A percentile compares a stretch with the other conserved stretches of the same genome.
These are phyloP conservation scores for Globisporangium carolinianum DNA, from an alignment of 352 stramenopile species.

Conservation along the genomic window DNA sequence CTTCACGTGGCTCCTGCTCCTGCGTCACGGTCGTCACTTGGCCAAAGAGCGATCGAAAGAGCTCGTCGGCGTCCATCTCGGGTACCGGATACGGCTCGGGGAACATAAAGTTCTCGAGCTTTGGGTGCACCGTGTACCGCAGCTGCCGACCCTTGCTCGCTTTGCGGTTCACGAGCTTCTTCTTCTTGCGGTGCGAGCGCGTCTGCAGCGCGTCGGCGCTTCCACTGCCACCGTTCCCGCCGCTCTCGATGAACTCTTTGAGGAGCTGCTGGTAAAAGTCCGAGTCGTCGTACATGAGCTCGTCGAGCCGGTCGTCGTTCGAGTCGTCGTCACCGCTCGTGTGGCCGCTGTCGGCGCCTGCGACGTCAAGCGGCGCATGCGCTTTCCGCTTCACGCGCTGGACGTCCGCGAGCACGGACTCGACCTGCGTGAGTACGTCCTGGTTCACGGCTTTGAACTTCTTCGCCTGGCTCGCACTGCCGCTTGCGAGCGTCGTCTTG, in stretches of 20 bases:
- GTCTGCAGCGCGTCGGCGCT: conserved; percentile 39
- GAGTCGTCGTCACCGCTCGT: conserved; percentile 28
- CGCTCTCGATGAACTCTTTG: conserved; percentile 85
- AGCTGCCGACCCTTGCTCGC: conserved; percentile 80
- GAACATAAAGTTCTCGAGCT: conserved; percentile 90
- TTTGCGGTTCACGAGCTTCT: conserved; percentile 84
- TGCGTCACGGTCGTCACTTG: conserved; percentile 35
- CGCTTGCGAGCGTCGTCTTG: conserved; percentile 57
- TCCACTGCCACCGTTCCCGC: conserved; percentile 25
- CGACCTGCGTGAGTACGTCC: conserved; percentile 77
- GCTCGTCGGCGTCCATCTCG: conserved; percentile 78
- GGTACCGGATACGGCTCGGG: conserved; percentile 69
- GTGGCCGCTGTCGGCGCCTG: conserved; percentile 12
- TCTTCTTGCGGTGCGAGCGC: conserved; percentile 77
- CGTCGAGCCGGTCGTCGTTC: conserved; percentile 48
- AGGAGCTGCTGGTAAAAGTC: conserved; percentile 87
- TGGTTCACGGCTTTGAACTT: conserved; percentile 89
- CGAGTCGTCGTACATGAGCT: conserved; percentile 84
- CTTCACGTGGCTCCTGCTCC: conserved; percentile 6
- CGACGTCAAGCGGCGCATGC: conserved; percentile 48
- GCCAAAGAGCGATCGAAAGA: conserved; percentile 82
- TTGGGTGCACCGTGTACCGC: conserved; percentile 80
- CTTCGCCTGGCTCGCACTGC: conserved; percentile 41
- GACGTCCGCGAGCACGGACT: conserved; percentile 74
- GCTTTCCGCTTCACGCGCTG: conserved; percentile 83